Evolutionary conservation across 2,329 filamentous ascomycete species (phyloP), one percentile per base, ranked within the genome.

Genomic region (Eutypella sp.): DNA sequence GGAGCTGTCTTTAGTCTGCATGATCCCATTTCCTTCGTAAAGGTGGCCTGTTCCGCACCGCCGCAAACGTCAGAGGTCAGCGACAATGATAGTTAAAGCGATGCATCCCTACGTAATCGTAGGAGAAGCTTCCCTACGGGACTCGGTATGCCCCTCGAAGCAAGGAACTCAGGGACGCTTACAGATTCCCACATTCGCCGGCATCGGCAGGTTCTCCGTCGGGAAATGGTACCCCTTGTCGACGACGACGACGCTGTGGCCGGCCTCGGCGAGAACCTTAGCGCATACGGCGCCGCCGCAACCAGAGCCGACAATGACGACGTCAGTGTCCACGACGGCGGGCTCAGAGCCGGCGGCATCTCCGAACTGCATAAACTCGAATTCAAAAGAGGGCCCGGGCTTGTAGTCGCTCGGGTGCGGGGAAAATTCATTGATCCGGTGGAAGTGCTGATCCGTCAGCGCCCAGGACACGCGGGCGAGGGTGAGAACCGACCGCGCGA

Each of bases 231-330:
- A 89, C 1, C 79, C 81, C 62, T 93, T 93, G 54, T 95, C 89
- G 3, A 89, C 83, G 1, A 96, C 87, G 4, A 95, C 64, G 23
- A 96, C 89, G 18, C 74, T 48, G 29, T 60, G 52, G 23, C 60
- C 60, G 2, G 84, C 86, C 64, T 90, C 84, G 9, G 90, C 81
- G 1, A 96, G 70, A 42, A 87, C 85, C 65, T 91, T 91, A 20
- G 91, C 90, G 29, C 78, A 80, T 0, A 96, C 89, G 9, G 77
- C 88, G 34, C 87, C 90, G 51, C 91, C 91, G 56, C 88, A 95
- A 23, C 91, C 91, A 31, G 87, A 93, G 2, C 91, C 91, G 18
- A 96, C 76, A 47, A 96, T 82, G 34, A 95, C 81, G 1, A 95
- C 81, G 63, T 96, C 92, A 0, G 87, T 85, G 44, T 89, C 81